Conservation (phyloP, 2,329 filamentous ascomycete species). For the Fusarium sp. region DNA sequence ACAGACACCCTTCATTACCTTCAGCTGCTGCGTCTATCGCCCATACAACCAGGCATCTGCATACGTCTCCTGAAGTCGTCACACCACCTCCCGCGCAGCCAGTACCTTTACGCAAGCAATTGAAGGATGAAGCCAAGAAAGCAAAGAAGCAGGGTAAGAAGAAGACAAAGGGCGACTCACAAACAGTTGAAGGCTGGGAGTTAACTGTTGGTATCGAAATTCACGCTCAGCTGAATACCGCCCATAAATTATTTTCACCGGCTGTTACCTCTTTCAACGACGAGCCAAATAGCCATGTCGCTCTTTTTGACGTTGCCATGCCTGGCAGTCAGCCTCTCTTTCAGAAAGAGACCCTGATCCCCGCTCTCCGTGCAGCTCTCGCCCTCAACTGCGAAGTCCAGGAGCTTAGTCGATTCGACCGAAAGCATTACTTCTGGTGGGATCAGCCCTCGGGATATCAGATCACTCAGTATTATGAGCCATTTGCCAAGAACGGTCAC, state of each 20-base stretch:
- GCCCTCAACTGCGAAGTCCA: conserved; percentile 85
- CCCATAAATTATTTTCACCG: conserved; percentile 87
- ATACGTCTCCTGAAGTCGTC: conserved; percentile 46
- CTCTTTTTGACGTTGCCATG: conserved; percentile 87
- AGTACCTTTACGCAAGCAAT: conserved; percentile 74
- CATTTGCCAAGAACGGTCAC: conserved; percentile 75
- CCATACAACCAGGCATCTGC: conserved; percentile 44
- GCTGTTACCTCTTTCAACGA: conserved; percentile 73
- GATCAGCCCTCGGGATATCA: conserved; percentile 97
- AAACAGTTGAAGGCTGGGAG: conserved; percentile 80
- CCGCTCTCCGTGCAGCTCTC: conserved; percentile 89
- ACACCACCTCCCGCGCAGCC: conserved; percentile 35
- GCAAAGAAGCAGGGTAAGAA: conserved; percentile 72
- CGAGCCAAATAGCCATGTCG: conserved; percentile 85
- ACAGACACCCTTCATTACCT: conserved; percentile 28
- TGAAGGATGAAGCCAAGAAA: conserved; percentile 77
- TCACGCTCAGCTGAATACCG: conserved; percentile 93
- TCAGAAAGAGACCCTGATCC: conserved; percentile 83
- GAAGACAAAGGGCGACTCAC: conserved; percentile 58
- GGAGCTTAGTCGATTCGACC: conserved; percentile 83
- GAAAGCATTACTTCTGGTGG: conserved; percentile 99
- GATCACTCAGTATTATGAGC: conserved; percentile 93
- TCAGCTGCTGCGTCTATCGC: conserved; percentile 19
- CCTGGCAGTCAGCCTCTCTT: conserved; percentile 91
- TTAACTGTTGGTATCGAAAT: conserved; percentile 97